phyloP scores from a whole-genome alignment of 352 stramenopile genomes.

The Thraustochytrium striatum region DNA sequence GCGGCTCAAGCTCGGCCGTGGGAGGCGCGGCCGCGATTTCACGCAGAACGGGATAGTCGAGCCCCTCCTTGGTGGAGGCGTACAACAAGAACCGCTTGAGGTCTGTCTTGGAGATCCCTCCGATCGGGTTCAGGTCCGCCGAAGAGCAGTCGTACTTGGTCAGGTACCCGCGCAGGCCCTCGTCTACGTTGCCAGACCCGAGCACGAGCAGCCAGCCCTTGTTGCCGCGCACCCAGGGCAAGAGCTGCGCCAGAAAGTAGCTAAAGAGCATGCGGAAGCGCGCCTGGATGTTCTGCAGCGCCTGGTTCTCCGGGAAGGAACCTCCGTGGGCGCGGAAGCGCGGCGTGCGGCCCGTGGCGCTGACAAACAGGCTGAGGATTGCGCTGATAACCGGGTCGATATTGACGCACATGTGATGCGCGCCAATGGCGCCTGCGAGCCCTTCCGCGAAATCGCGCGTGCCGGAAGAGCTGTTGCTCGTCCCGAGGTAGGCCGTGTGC shows the following conservation, averaged over 20 bases:
- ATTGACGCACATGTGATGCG: conserved; percentile 88
- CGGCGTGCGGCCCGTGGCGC: conserved; percentile 77
- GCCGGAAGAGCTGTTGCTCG: conserved; percentile 83
- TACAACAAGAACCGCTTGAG: conserved; percentile 93
- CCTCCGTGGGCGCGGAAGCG: conserved; percentile 79
- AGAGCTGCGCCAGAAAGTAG: conserved; percentile 94
- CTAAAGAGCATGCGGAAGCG: conserved; percentile 95
- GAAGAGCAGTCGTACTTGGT: conserved; percentile 99
- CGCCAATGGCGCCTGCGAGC: conserved; percentile 83
- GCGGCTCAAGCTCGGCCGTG: conserved; percentile 90
- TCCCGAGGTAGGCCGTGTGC: conserved; percentile 97
- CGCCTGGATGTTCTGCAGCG: conserved; percentile 97
- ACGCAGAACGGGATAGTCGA: conserved; percentile 80
- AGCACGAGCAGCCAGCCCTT: conserved; percentile 94
- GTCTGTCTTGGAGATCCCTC: conserved; percentile 89
- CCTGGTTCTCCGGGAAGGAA: conserved; percentile 86
- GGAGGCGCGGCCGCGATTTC: conserved; percentile 88
- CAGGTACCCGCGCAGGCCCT: conserved; percentile 96
- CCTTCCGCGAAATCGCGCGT: conserved; percentile 80
- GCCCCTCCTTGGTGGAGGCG: conserved; percentile 68
- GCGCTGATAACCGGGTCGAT: conserved; percentile 91
- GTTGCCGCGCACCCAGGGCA: conserved; percentile 91
- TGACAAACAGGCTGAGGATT: conserved; percentile 67
- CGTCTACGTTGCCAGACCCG: conserved; percentile 95
- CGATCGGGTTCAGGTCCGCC: conserved; percentile 97